phyloP scores from a whole-genome alignment of 495 filamentous ascomycete genomes.

The Daldinia grandis region DNA sequence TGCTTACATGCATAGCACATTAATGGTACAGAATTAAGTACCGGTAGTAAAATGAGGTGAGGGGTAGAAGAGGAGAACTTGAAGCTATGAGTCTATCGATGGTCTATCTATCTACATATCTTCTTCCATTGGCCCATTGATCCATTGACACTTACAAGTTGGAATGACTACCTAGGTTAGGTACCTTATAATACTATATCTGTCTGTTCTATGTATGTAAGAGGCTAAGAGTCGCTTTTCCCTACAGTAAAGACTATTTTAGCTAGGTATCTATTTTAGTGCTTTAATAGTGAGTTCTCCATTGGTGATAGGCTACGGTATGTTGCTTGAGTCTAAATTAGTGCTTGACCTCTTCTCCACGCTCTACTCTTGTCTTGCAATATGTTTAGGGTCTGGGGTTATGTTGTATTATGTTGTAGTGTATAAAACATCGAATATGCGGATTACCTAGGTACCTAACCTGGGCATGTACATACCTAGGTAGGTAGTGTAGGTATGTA shows the following conservation, averaged over 20 bases:
- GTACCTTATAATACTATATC: not conserved
- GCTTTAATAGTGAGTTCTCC: not conserved
- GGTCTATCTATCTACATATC: constrained; percentile 22
- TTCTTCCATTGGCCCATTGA: constrained; percentile 14
- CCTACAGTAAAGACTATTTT: not conserved
- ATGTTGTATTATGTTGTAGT: not conserved
- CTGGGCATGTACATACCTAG: not conserved
- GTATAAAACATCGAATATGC: not conserved
- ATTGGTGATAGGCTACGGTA: constrained; percentile 8
- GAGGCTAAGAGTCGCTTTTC: not conserved
- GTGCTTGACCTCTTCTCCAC: constrained; percentile 12
- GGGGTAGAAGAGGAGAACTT: constrained; percentile 27
- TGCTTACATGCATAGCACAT: constrained; percentile 18
- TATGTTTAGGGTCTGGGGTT: not conserved
- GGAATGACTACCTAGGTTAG: not conserved
- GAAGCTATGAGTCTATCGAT: constrained; percentile 31
- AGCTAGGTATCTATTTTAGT: not conserved
- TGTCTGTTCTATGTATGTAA: not conserved
- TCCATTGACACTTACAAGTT: not conserved
- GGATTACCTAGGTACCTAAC: too few species aligned
- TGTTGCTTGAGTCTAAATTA: constrained; percentile 6
- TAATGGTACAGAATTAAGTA: constrained; percentile 21
- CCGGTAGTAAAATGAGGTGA: constrained; percentile 38
- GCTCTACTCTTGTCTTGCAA: not conserved
- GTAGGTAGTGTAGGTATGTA: not conserved